Evolutionary conservation across 2,329 filamentous ascomycete species (phyloP), one percentile per base, ranked within the genome.

Genomic region (Macrophomina tecta): DNA sequence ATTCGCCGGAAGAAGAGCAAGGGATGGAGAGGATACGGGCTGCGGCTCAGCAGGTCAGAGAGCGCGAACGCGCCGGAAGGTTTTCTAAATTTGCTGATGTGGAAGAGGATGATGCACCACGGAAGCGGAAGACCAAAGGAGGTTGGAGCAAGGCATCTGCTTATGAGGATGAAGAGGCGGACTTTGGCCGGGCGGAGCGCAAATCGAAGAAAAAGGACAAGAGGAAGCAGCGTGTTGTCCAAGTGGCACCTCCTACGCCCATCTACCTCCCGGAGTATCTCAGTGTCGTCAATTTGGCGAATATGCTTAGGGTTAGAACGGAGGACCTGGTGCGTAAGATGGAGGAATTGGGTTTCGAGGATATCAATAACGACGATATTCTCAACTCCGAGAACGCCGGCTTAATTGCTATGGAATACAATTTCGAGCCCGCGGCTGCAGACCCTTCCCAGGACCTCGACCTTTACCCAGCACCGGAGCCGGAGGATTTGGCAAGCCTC

Each of bases 201-300:
- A 74, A 72, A 52, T 73, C 73, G 14, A 73, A 75, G 40, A 68
- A 49, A 40, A 66, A 62, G 30, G 48, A 65, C 5, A 65, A 68
- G 30, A 58, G 51, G 42, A 52, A 53, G 32, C 51, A 52, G 30
- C 48, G 48, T 23, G 56, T 12, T 58, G n/a, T 70, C 30, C 70
- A 71, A 28, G 74, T 73, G 64, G 69, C 71, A 12, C 71, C 72
- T 11, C 76, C 77, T 4, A 75, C 71, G 2, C 76, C 76, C 14
- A 91, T 99, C 53, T 87, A 90, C 64, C 82, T 99, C 28, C 96
- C 96, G 0, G 92, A 97, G 74, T 97, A 93, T 72, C 96, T 99
- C 78, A 95, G 88, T 73, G 90, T 97, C n/a, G 85, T 87, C 9
- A 92, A 94, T 70, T 81, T 99, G 48, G 93, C 93, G 4, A 84